phyloP scores from a whole-genome alignment of 1,284 basidiomycete genomes.

The Rhodotorula sp. region DNA sequence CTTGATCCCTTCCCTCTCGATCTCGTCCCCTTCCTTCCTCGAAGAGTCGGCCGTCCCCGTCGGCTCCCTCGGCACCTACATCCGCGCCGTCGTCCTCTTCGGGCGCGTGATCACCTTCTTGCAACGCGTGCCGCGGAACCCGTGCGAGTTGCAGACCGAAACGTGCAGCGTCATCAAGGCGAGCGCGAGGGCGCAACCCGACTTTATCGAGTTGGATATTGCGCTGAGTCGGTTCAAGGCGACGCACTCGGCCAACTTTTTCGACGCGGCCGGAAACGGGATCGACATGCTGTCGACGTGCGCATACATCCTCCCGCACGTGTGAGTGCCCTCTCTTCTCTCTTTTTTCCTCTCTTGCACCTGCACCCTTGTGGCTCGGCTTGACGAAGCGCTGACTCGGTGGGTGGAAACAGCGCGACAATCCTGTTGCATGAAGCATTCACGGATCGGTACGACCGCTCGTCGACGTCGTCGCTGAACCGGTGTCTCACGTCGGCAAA shows the following conservation, averaged over 20 bases:
- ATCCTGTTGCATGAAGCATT: constrained; percentile 39
- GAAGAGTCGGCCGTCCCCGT: constrained; percentile 19
- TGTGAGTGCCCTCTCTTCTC: constrained; percentile 16
- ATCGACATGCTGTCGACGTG: constrained; percentile 33
- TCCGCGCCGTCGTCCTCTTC: constrained; percentile 34
- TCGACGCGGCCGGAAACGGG: constrained; percentile 16
- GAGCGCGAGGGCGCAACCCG: constrained; percentile 8
- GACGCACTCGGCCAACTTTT: constrained; percentile 21
- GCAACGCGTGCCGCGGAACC: constrained; percentile 31
- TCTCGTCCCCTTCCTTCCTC: constrained; percentile 23
- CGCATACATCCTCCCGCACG: constrained; percentile 38
- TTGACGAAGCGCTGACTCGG: neutral
- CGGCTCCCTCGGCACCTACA: constrained; percentile 35
- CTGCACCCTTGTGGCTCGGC: neutral
- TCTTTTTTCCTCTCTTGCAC: neutral
- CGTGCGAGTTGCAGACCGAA: constrained; percentile 6
- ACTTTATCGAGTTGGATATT: constrained; percentile 36
- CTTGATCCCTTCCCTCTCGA: constrained; percentile 23
- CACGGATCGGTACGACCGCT: constrained; percentile 26
- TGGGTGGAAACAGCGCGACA: constrained; percentile 21
- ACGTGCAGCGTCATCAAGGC: constrained; percentile 17
- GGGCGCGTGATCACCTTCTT: constrained; percentile 38
- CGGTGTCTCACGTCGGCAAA: constrained; percentile 31
- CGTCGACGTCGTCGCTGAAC: constrained; percentile 24
- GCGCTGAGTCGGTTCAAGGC: constrained; percentile 32